These are phyloP conservation scores for Fusarium sp. DNA, from an alignment of 2,329 filamentous ascomycete genomes.

Conservation along the genomic window DNA sequence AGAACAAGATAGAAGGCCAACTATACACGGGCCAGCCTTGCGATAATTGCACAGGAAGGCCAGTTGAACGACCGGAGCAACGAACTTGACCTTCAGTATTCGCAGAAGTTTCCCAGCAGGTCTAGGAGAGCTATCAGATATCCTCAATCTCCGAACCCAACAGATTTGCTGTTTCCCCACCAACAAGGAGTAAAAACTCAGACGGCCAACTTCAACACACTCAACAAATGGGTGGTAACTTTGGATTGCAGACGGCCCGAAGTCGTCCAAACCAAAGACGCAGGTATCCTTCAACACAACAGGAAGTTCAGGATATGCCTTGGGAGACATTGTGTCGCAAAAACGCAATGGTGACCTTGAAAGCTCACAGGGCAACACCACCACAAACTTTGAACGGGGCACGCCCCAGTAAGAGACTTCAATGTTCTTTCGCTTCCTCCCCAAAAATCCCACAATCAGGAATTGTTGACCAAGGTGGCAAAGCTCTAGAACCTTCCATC, in stretches of 20 bases:
- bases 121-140: neutral
- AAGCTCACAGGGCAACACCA: neutral
- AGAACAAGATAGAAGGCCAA: neutral
- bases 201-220: neutral
- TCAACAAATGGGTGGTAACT: neutral
- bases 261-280: conserved; percentile 5
- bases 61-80: neutral
- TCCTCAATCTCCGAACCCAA: neutral
- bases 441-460: neutral
- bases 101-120: neutral
- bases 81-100: neutral
- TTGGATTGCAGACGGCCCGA: neutral
- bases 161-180: neutral
- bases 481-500: neutral
- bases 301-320: too few species aligned
- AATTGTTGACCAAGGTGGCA: neutral
- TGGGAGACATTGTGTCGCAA: neutral
- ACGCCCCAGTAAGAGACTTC: neutral
- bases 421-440: neutral
- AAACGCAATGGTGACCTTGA: neutral
- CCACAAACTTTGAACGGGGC: neutral
- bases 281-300: neutral
- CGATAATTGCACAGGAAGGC: conserved; percentile 7
- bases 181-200: neutral
- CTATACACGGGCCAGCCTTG: conserved; percentile 11